A percentile compares a stretch with the other conserved stretches of the same genome.
Conservation (phyloP, 352 stramenopile genomes). For the Plasmopara viticola region DNA sequence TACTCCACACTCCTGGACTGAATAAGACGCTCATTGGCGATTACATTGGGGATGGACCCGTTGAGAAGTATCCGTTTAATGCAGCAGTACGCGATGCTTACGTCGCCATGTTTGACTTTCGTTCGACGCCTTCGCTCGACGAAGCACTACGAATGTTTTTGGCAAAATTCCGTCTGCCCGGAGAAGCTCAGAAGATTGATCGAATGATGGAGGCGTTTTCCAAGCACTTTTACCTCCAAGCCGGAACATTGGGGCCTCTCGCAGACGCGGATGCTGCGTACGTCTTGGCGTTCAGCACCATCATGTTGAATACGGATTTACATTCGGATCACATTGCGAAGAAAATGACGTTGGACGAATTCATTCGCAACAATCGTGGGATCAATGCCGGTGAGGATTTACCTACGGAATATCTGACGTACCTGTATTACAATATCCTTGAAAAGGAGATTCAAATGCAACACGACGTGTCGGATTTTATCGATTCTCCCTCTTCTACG, state of each 20-base stretch:
- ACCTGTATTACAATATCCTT: constrained; percentile 78
- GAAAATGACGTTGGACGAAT: constrained; percentile 87
- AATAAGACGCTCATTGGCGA: constrained; percentile 94
- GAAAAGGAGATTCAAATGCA: constrained; percentile 87
- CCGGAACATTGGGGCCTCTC: constrained; percentile 46
- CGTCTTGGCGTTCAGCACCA: constrained; percentile 97
- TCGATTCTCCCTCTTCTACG: constrained; percentile 45
- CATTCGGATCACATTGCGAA: constrained; percentile 89
- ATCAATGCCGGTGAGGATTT: constrained; percentile 81
- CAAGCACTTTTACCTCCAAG: constrained; percentile 85
- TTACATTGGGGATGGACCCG: constrained; percentile 93
- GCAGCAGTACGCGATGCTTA: constrained; percentile 77
- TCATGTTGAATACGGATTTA: constrained; percentile 99
- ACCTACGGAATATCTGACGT: constrained; percentile 56
- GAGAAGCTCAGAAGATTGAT: constrained; percentile 98
- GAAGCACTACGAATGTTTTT: constrained; percentile 91
- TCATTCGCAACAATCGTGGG: constrained; percentile 81
- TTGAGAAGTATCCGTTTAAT: constrained; percentile 96
- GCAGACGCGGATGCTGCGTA: constrained; percentile 91
- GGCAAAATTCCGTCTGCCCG: constrained; percentile 92
- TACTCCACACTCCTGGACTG: constrained; percentile 89
- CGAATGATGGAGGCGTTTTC: constrained; percentile 96
- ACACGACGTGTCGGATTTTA: constrained; percentile 80
- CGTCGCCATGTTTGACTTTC: constrained; percentile 94
- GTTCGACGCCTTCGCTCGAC: constrained; percentile 77